Base-by-base conservation (phyloP, 2,329 filamentous ascomycete genomes). In the Trichoderma koningiopsis region DNA sequence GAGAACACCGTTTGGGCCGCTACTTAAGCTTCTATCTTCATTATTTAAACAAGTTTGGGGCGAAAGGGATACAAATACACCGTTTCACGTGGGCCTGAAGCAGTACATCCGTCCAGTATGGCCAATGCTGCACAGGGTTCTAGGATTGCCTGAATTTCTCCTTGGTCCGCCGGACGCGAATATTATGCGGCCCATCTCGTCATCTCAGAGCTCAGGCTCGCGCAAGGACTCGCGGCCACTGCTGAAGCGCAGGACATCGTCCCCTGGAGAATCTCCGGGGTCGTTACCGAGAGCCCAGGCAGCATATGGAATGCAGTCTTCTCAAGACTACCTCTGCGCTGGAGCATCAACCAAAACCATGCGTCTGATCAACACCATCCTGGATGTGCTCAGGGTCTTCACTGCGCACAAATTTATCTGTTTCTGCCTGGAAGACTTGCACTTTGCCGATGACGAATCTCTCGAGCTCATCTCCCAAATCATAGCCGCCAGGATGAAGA, bases 371-470 rank as follows among this genome's bases (percentile, higher is more conserved):
- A 95, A 94, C 76, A 94, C 92, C 1, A 95, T 96, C 74, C 82
- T 97, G 57, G 94, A 97, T 73, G 91, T 97, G 11, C 80, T 97
- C 62, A 88, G 92, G 64, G 88, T 96, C 53, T 89, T 98, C 68
- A 91, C 93, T 0, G 85, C 90, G 24, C 90, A 94, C 77, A 96
- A 94, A 74, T 89, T 97, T 74, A 94, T 97, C 66, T 96, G 93
- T 75, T 90, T 97, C 74, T 94, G 90, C 74, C 81, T 97, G 33
- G 95, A 97, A 75, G 95, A 97, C 78, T 82, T 97, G 37, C 94
- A 97, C 74, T 96, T 93, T 78, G 93, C 94, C 7, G 95, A 97
- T 76, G 88, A 91, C 31, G 95, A 97, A 78, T 96, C 92, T 16
- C 81, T 96, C 59, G 93, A 97, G 69, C 83, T 97, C 64, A 90